phyloP scores from a whole-genome alignment of 2,329 filamentous ascomycete species.

The Ceratocystis colombiana region DNA sequence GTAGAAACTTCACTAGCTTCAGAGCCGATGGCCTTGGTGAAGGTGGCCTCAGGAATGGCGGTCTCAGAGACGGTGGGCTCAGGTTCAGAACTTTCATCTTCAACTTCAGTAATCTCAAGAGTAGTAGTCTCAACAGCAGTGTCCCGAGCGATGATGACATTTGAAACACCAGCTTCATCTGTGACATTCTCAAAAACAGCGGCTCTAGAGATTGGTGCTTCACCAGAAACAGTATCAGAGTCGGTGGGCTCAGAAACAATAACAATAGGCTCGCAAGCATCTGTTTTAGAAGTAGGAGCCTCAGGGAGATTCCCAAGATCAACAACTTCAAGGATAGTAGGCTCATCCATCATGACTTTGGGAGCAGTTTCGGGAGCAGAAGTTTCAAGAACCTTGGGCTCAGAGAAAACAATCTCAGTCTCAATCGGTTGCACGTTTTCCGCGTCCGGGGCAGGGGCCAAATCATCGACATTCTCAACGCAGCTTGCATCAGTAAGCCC shows the following conservation, averaged over 20 bases:
- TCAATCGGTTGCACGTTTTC: constrained; percentile 6
- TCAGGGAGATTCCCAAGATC: constrained; percentile 2
- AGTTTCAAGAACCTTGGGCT: not conserved
- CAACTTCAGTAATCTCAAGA: not conserved
- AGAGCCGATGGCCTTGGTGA: not conserved
- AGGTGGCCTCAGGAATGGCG: constrained; percentile 2
- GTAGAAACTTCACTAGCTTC: constrained; percentile 9
- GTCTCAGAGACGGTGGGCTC: constrained; percentile 8
- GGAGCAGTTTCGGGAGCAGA: not conserved
- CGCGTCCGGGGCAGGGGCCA: constrained; percentile 1
- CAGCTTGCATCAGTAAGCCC: constrained; percentile 8
- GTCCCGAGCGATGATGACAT: not conserved
- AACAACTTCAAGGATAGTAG: not conserved
- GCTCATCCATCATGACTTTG: not conserved
- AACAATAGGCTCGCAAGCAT: not conserved
- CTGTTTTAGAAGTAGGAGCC: not conserved
- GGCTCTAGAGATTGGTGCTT: not conserved
- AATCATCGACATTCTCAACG: constrained; percentile 19
- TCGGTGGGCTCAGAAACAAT: constrained; percentile 9
- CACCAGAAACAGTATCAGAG: not conserved
- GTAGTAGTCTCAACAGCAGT: not conserved
- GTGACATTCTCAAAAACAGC: not conserved
- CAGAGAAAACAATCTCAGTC: constrained; percentile 10
- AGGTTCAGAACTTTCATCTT: not conserved
- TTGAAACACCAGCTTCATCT: not conserved